A percentile compares a stretch with the other conserved stretches of the same genome.
These are phyloP conservation scores for Dactylellina leptospora DNA, from an alignment of 2,329 filamentous ascomycete genomes.

Conservation along the genomic window DNA sequence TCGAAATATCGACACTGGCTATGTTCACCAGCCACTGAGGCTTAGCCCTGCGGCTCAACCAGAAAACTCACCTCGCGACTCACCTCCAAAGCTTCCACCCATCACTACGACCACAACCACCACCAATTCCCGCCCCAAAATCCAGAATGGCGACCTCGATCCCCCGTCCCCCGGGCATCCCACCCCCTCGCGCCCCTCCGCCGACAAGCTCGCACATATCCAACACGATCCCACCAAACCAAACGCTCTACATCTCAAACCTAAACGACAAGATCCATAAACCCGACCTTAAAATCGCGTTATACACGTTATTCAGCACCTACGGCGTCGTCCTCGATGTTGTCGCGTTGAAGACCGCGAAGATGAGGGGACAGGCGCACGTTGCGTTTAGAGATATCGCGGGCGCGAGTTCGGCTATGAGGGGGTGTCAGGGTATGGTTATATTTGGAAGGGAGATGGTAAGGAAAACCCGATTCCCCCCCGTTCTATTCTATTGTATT, in stretches of 20 bases:
- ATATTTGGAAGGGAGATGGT: slow-evolving; percentile 89
- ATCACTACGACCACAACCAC: background rate
- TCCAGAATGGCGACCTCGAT: slow-evolving; percentile 10
- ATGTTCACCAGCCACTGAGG: background rate
- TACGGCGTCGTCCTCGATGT: slow-evolving; percentile 93
- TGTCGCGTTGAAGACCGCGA: slow-evolving; percentile 83
- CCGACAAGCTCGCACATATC: background rate
- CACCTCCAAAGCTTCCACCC: background rate
- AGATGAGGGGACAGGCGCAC: slow-evolving; percentile 96
- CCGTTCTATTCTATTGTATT: background rate
- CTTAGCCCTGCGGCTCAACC: background rate
- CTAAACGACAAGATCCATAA: slow-evolving; percentile 91
- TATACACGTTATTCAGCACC: slow-evolving; percentile 94
- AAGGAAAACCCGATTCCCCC: slow-evolving; percentile 61
- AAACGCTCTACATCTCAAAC: slow-evolving; percentile 81
- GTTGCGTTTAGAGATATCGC: slow-evolving; percentile 89
- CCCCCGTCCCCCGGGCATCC: slow-evolving; percentile 21
- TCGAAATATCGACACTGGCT: background rate
- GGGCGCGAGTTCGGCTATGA: slow-evolving; percentile 92
- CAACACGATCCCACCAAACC: slow-evolving; percentile 54
- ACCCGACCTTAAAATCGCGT: slow-evolving; percentile 80
- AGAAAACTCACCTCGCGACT: slow-evolving; percentile 15
- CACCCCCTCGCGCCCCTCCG: slow-evolving; percentile 17
- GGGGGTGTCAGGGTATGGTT: slow-evolving; percentile 82
- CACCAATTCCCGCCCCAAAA: background rate